phyloP scores from a whole-genome alignment of 2,329 filamentous ascomycete species.

The Aspergillus neotritici region DNA sequence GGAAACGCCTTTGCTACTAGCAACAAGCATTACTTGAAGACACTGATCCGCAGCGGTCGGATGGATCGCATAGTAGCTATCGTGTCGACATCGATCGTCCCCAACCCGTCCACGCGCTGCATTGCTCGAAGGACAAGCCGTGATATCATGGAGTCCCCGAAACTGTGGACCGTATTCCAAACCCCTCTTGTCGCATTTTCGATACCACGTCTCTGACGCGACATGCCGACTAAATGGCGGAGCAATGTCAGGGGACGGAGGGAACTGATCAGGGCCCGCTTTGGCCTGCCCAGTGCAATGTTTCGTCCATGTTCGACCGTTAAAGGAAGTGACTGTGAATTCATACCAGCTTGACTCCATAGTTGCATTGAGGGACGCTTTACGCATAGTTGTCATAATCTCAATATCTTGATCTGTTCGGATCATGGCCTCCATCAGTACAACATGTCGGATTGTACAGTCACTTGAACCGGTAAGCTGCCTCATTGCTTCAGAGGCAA shows the following conservation, averaged over 20 bases:
- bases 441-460: slow-evolving; percentile 1
- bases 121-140: slow-evolving; percentile 2
- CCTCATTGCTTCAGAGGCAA: slow-evolving; percentile 6
- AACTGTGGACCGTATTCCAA: slow-evolving; percentile 6
- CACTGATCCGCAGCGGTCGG: slow-evolving; percentile 9
- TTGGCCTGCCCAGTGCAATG: slow-evolving; percentile 6
- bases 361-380: neutral
- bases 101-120: slow-evolving; percentile 1
- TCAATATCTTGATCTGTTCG: slow-evolving; percentile 1
- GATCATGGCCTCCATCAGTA: neutral
- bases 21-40: slow-evolving; percentile 6
- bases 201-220: slow-evolving; percentile 5
- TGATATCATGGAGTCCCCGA: slow-evolving; percentile 5
- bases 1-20: slow-evolving; percentile 2
- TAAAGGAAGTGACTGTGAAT: slow-evolving; percentile 5
- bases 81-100: neutral
- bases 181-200: slow-evolving; percentile 1
- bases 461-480: slow-evolving; percentile 4
- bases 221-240: slow-evolving; percentile 2
- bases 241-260: neutral
- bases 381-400: slow-evolving; percentile 3
- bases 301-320: slow-evolving; percentile 6
- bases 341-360: slow-evolving; percentile 10
- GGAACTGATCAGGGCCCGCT: neutral
- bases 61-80: slow-evolving; percentile 4